Evolutionary conservation across 164 flowering plant species (phyloP).

Genomic region (Chimonanthus praecox): DNA sequence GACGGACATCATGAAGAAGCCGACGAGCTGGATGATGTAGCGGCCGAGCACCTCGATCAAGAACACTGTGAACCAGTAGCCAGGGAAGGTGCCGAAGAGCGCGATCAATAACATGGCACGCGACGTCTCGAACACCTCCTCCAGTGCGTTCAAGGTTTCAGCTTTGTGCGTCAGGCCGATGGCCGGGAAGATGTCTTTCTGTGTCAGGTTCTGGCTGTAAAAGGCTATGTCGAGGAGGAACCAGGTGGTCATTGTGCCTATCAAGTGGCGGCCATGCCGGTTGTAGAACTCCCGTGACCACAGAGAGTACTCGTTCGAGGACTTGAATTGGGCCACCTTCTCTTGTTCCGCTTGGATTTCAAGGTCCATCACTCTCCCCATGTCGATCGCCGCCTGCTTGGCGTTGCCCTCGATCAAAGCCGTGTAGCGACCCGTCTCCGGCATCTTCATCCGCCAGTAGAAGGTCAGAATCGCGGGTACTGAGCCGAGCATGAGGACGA

Average conservation of each 20-base stretch:
- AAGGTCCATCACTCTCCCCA: constrained; percentile 45
- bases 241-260: constrained; percentile 65
- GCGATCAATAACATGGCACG: constrained; percentile 68
- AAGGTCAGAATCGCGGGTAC: constrained; percentile 65
- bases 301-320: constrained; percentile 25
- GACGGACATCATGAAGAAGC: constrained; percentile 73
- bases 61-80: constrained; percentile 81
- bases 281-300: constrained; percentile 29
- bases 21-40: constrained; percentile 59
- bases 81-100: constrained; percentile 57
- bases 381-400: constrained; percentile 54
- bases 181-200: constrained; percentile 69
- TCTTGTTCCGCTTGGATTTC: constrained; percentile 39
- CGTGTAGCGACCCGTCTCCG: constrained; percentile 80
- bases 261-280: constrained; percentile 54
- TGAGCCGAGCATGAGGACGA: constrained; percentile 70
- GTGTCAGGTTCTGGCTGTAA: constrained; percentile 72
- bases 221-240: constrained; percentile 62
- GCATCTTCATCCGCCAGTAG: constrained; percentile 86
- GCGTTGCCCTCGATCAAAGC: constrained; percentile 72
- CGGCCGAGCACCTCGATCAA: constrained; percentile 65
- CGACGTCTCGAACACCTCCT: constrained; percentile 56
- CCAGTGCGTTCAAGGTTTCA: constrained; percentile 51
- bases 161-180: constrained; percentile 60
- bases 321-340: constrained; percentile 29